phyloP scores from a whole-genome alignment of 1,284 basidiomycete species.

The Pseudozyma tsukubaensis region DNA sequence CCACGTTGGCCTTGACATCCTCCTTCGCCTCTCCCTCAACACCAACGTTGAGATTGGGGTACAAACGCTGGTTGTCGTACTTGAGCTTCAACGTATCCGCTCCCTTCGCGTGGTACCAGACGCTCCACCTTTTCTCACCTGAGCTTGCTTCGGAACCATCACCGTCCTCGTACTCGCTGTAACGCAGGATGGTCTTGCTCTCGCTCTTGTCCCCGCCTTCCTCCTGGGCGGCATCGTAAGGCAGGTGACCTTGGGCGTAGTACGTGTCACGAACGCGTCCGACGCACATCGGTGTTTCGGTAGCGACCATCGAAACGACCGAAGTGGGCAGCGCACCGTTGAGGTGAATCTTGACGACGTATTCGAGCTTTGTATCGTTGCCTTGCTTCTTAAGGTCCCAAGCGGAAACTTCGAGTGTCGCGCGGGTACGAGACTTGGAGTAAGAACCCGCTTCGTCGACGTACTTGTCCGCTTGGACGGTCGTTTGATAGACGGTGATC shows the following conservation, averaged over 20 bases:
- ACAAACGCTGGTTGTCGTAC: constrained; percentile 56
- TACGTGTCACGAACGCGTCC: constrained; percentile 57
- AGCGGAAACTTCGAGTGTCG: constrained; percentile 58
- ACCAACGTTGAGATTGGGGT: constrained; percentile 43
- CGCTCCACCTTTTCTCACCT: constrained; percentile 55
- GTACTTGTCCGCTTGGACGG: constrained; percentile 54
- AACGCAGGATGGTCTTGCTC: constrained; percentile 32
- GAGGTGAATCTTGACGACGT: constrained; percentile 63
- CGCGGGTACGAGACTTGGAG: constrained; percentile 55
- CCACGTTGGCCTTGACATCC: constrained; percentile 39
- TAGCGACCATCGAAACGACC: constrained; percentile 56
- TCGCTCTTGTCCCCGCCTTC: constrained; percentile 15
- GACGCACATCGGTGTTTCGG: constrained; percentile 64
- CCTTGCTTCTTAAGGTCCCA: constrained; percentile 59
- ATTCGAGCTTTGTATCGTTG: constrained; percentile 53
- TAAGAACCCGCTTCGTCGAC: constrained; percentile 60
- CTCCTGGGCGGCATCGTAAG: constrained; percentile 47
- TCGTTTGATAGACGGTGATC: constrained; percentile 55
- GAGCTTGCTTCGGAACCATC: constrained; percentile 50
- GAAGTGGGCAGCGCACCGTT: constrained; percentile 59
- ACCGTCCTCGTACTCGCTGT: constrained; percentile 56
- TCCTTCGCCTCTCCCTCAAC: constrained; percentile 51
- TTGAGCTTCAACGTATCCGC: constrained; percentile 48
- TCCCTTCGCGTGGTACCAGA: constrained; percentile 48
- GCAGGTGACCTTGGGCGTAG: constrained; percentile 54